A percentile compares a stretch with the other conserved stretches of the same genome.
Evolutionary conservation across 2,329 filamentous ascomycete species (phyloP).

Genomic region (Chrysosporium queenslandicum): DNA sequence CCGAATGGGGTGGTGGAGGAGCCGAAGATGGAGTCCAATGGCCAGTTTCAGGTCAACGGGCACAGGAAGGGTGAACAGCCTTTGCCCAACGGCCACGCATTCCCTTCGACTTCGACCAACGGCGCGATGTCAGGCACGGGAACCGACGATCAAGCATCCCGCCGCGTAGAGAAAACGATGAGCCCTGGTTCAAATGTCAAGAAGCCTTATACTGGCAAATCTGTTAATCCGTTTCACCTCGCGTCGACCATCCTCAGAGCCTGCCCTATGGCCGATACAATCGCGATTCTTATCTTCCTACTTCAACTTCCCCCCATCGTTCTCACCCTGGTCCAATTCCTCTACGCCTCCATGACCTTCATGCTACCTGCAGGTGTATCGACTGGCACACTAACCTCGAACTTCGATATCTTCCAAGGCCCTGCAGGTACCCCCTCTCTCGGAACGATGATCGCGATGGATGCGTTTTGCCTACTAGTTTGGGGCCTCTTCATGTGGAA

Average conservation of each 20-base stretch:
- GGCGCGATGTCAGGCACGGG: slow-evolving; percentile 22
- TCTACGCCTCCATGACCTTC: slow-evolving; percentile 88
- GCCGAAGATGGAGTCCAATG: slow-evolving; percentile 29
- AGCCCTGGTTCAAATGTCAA: slow-evolving; percentile 17
- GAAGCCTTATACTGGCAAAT: slow-evolving; percentile 32
- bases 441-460: slow-evolving; percentile 73
- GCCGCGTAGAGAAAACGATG: slow-evolving; percentile 24
- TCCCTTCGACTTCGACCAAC: slow-evolving; percentile 25
- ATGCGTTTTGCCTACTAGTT: slow-evolving; percentile 68
- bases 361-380: slow-evolving; percentile 72
- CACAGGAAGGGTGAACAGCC: slow-evolving; percentile 28
- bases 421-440: slow-evolving; percentile 77
- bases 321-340: slow-evolving; percentile 77
- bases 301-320: slow-evolving; percentile 84
- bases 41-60: slow-evolving; percentile 28
- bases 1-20: slow-evolving; percentile 24
- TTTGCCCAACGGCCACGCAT: slow-evolving; percentile 30
- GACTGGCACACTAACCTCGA: slow-evolving; percentile 62
- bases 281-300: slow-evolving; percentile 91
- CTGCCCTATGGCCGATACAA: slow-evolving; percentile 85
- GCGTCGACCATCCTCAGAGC: slow-evolving; percentile 79
- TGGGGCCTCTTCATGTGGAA: slow-evolving; percentile 77
- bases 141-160: slow-evolving; percentile 20
- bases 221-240: slow-evolving; percentile 63
- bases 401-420: slow-evolving; percentile 85